A percentile compares a stretch with the other conserved stretches of the same genome.
phyloP scores from a whole-genome alignment of 768 basidiomycete genomes.

The Lepiota brunneoincarnata region DNA sequence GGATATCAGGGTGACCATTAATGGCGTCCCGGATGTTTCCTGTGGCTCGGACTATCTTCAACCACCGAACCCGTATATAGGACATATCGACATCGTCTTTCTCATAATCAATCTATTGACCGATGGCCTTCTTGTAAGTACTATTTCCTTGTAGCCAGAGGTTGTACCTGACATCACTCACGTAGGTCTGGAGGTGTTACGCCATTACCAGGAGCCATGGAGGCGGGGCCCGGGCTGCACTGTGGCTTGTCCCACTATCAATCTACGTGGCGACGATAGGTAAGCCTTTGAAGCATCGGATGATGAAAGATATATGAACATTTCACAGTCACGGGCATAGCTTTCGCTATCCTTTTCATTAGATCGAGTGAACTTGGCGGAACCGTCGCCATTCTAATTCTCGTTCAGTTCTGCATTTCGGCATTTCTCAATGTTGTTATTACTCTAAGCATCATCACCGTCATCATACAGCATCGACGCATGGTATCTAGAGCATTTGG shows the following conservation, averaged over 20 bases:
- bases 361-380: neutral
- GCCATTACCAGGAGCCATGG: neutral
- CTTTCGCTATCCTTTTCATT: neutral
- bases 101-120: neutral
- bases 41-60: neutral
- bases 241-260: neutral
- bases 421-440: constrained; percentile 14
- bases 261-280: neutral
- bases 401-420: neutral
- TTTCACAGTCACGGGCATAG: neutral
- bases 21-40: neutral
- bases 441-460: constrained; percentile 8
- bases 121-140: constrained; percentile 1
- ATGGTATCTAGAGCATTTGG: constrained; percentile 10
- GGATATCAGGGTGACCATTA: neutral
- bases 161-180: neutral
- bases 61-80: neutral
- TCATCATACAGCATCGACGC: constrained; percentile 9
- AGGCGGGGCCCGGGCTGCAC: neutral
- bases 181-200: constrained; percentile 3
- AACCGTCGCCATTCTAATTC: neutral
- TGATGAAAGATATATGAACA: neutral
- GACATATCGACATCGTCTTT: neutral
- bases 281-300: neutral
- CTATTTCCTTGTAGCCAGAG: too few relatives aligned